Evolutionary conservation across 192 early-diverging fungal species (phyloP).

Genomic region (Coemansia umbellata): DNA sequence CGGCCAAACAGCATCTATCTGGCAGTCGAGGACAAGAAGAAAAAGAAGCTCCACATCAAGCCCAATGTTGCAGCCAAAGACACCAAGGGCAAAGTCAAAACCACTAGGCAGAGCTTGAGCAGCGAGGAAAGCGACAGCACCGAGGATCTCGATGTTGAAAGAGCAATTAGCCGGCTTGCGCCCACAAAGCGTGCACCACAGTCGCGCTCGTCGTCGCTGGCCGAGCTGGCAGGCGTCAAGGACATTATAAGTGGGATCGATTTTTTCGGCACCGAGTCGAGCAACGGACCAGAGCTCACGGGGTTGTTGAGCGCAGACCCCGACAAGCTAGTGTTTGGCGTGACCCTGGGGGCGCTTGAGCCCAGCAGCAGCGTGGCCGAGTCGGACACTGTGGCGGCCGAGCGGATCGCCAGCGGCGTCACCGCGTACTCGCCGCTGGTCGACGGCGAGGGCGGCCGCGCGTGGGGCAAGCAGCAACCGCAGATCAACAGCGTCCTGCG

Average conservation of each 20-base stretch:
- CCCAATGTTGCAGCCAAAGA: background rate
- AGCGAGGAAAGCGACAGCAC: background rate
- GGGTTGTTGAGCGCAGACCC: constrained; percentile 41
- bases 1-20: constrained; percentile 35
- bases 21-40: background rate
- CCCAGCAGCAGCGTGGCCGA: background rate
- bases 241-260: constrained; percentile 43
- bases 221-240: constrained; percentile 3
- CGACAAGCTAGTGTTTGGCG: constrained; percentile 26
- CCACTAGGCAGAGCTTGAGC: background rate
- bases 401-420: constrained; percentile 5
- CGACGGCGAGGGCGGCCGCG: background rate
- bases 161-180: constrained; percentile 34
- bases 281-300: constrained; percentile 35
- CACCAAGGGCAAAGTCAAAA: background rate
- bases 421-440: constrained; percentile 5
- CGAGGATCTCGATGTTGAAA: constrained; percentile 19
- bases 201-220: background rate
- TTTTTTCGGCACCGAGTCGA: constrained; percentile 20
- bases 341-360: background rate
- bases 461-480: background rate
- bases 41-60: constrained; percentile 2
- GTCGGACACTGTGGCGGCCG: background rate
- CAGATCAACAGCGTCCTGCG: constrained; percentile 20
- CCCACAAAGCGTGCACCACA: constrained; percentile 7